Conservation (phyloP, 169 alveolate species). For the Theileria annulata region DNA sequence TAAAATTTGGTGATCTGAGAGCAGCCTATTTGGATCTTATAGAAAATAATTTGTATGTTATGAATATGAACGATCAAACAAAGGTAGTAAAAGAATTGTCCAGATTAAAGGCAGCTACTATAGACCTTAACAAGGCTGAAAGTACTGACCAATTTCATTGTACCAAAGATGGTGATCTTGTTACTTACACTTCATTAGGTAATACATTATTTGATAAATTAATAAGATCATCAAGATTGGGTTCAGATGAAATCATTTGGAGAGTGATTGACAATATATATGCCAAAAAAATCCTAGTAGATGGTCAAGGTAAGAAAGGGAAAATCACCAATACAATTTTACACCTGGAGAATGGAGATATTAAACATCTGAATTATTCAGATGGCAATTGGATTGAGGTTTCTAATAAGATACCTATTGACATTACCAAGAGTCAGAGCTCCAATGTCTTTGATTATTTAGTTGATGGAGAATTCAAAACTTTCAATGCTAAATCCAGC, state of each 20-base stretch:
- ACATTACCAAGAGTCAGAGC: constrained; percentile 2
- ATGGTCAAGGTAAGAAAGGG: neutral
- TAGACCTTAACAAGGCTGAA: neutral
- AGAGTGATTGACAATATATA: neutral
- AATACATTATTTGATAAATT: neutral
- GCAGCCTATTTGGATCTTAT: neutral
- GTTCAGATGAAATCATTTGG: neutral
- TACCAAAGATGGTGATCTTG: neutral
- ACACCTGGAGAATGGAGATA: neutral
- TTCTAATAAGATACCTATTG: neutral
- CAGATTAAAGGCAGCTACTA: neutral
- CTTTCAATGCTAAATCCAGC: too few species aligned
- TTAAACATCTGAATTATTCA: too few species aligned
- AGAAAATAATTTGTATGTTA: neutral
- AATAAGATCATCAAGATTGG: neutral
- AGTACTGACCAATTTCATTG: neutral
- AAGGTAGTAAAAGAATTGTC: neutral
- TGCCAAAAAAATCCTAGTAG: neutral
- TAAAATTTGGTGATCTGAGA: neutral
- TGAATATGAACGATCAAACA: neutral
- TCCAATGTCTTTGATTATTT: neutral
- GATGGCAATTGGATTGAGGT: neutral
- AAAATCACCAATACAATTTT: too few species aligned
- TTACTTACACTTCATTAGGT: neutral
- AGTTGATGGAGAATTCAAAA: too few species aligned